Percentiles rank a stretch among this genome's conserved stretches.
Evolutionary conservation across 2,329 filamentous ascomycete species (phyloP).

Genomic region (Colletotrichum orbiculare): DNA sequence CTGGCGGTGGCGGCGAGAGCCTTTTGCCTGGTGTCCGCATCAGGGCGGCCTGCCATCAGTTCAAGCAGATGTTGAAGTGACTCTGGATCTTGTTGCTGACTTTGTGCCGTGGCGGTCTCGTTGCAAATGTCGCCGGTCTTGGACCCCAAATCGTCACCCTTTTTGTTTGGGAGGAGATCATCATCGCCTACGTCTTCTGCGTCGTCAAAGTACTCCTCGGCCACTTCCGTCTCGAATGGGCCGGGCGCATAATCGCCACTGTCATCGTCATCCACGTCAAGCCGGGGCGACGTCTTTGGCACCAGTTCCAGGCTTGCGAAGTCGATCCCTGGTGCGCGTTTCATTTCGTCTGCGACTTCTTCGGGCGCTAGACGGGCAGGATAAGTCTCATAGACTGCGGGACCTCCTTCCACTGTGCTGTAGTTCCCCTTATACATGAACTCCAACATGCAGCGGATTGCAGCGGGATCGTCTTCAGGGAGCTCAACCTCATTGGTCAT

Average conservation of each 20-base stretch:
- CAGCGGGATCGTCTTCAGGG: slow-evolving; percentile 44
- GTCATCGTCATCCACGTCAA: neutral
- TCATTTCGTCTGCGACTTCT: slow-evolving; percentile 21
- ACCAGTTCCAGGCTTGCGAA: neutral
- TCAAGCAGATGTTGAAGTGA: too few species aligned
- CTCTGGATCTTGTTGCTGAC: too few species aligned
- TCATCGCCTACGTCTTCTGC: neutral
- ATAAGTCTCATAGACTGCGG: neutral
- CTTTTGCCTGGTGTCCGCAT: neutral
- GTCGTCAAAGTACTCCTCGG: slow-evolving; percentile 3
- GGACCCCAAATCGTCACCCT: too few species aligned
- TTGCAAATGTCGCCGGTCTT: too few species aligned
- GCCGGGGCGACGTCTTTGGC: neutral
- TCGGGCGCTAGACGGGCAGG: neutral
- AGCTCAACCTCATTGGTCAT: slow-evolving; percentile 38
- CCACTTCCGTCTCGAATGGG: neutral
- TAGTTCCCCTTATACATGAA: slow-evolving; percentile 45
- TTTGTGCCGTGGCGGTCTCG: too few species aligned
- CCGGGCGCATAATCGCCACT: neutral
- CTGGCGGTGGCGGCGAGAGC: neutral
- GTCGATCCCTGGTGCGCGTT: neutral
- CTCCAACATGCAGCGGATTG: slow-evolving; percentile 43
- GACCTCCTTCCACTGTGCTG: slow-evolving; percentile 12
- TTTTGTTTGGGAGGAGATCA: too few species aligned
- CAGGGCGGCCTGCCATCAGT: too few species aligned